Evolutionary conservation across 2,329 filamentous ascomycete species (phyloP).

Genomic region (Sarocladium oryzae): DNA sequence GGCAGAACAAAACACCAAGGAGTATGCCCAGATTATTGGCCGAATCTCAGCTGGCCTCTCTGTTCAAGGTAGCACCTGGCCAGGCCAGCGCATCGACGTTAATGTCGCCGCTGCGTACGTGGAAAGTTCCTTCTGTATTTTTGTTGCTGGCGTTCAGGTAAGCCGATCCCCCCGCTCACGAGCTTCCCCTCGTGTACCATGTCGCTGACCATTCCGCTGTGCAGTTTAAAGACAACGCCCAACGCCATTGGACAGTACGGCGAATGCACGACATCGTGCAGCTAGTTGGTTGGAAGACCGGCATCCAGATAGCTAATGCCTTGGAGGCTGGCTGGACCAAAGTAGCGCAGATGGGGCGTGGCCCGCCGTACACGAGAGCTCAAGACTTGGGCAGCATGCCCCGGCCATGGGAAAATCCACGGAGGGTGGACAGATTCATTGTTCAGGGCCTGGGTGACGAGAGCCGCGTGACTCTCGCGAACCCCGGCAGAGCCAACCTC

Average conservation of each 20-base stretch:
- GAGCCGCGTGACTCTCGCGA: constrained; percentile 50
- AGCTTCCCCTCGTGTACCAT: not conserved
- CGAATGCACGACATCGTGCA: constrained; percentile 69
- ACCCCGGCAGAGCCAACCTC: constrained; percentile 60
- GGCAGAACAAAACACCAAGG: constrained; percentile 63
- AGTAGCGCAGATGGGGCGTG: constrained; percentile 64
- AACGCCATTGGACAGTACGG: constrained; percentile 72
- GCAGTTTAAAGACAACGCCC: constrained; percentile 62
- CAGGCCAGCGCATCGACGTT: constrained; percentile 39
- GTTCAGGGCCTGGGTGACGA: constrained; percentile 21
- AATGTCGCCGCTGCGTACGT: constrained; percentile 76
- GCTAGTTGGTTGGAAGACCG: constrained; percentile 82
- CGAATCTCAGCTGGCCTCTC: constrained; percentile 70
- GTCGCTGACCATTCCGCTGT: not conserved
- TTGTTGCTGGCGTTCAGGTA: constrained; percentile 77
- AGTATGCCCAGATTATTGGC: constrained; percentile 68
- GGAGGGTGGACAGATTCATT: constrained; percentile 3
- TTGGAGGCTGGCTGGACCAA: constrained; percentile 82
- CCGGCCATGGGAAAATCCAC: constrained; percentile 36
- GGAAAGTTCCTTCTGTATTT: constrained; percentile 74
- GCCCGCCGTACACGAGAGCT: constrained; percentile 39
- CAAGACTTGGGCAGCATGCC: constrained; percentile 21
- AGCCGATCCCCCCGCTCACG: constrained; percentile 13
- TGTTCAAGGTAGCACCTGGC: constrained; percentile 41
- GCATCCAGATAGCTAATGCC: constrained; percentile 71